Evolutionary conservation across 2,329 filamentous ascomycete genomes (phyloP).

Genomic region (Phyllosticta ampelicida): DNA sequence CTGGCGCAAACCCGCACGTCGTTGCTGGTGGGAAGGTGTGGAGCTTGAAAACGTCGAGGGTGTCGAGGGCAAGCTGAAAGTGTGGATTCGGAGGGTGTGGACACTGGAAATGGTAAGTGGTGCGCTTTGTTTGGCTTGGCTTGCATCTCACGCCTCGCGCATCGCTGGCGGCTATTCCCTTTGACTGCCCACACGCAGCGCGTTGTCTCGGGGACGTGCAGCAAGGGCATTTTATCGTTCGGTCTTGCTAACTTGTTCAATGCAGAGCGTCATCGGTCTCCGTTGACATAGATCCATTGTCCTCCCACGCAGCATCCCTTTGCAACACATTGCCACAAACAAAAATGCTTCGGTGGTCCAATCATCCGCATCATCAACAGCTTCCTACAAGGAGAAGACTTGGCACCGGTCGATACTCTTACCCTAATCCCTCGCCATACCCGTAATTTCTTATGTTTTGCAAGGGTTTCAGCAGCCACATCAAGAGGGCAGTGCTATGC

Average conservation of each 20-base stretch:
- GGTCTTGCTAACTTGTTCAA: conserved; percentile 12
- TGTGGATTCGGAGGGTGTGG: conserved; percentile 98
- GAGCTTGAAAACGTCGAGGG: conserved; percentile 84
- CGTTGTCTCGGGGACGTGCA: conserved; percentile 1
- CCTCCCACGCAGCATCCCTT: not conserved
- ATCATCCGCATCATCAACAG: not conserved
- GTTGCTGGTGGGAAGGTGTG: conserved; percentile 99
- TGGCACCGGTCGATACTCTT: not conserved
- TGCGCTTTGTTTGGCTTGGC: not conserved
- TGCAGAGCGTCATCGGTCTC: conserved; percentile 71
- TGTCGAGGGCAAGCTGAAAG: conserved; percentile 83
- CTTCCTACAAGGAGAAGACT: not conserved
- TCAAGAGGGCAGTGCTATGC: not conserved
- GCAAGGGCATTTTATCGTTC: conserved; percentile 1
- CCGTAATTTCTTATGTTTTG: not conserved
- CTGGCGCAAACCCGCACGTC: conserved; percentile 90
- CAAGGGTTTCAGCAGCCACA: not conserved
- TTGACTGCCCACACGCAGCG: conserved; percentile 10
- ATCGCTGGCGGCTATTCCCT: not conserved
- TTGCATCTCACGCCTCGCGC: conserved; percentile 4
- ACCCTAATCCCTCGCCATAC: not conserved
- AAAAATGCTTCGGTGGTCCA: not conserved
- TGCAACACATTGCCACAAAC: not conserved
- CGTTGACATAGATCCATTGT: conserved; percentile 39
- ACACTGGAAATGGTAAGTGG: conserved; percentile 81